Conservation (phyloP, 805 yeast species). For the Starmerella vaccinii region DNA sequence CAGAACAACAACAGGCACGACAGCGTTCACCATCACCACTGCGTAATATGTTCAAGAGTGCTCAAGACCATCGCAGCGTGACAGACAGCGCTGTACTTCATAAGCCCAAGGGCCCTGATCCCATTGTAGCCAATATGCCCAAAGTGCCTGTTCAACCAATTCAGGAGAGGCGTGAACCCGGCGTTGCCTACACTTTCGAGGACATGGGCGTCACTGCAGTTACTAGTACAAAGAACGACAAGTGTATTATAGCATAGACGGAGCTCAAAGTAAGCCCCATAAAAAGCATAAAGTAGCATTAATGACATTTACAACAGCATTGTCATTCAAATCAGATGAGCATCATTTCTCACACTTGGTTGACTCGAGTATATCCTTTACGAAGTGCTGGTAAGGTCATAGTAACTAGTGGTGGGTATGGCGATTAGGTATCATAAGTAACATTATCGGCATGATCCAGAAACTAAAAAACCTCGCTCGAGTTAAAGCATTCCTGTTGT, state of each 20-base stretch:
- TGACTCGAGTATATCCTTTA: too few relatives aligned
- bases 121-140: constrained; percentile 15
- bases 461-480: too few relatives aligned
- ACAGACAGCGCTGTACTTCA: constrained; percentile 16
- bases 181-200: constrained; percentile 26
- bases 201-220: constrained; percentile 25
- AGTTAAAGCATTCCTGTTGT: too few relatives aligned
- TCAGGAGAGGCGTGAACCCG: constrained; percentile 19
- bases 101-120: constrained; percentile 5
- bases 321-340: too few relatives aligned
- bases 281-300: neutral
- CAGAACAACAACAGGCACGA: neutral
- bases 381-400: too few relatives aligned
- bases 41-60: constrained; percentile 18
- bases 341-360: too few relatives aligned
- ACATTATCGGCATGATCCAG: too few relatives aligned
- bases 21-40: constrained; percentile 20
- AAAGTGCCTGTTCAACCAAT: constrained; percentile 23
- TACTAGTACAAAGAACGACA: constrained; percentile 18
- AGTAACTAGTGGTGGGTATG: too few relatives aligned
- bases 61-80: constrained; percentile 21
- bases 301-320: too few relatives aligned
- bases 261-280: neutral
- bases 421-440: too few relatives aligned
- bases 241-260: constrained; percentile 5